phyloP scores from a whole-genome alignment of 179 eudicot genomes.

The Spergularia azorica region DNA sequence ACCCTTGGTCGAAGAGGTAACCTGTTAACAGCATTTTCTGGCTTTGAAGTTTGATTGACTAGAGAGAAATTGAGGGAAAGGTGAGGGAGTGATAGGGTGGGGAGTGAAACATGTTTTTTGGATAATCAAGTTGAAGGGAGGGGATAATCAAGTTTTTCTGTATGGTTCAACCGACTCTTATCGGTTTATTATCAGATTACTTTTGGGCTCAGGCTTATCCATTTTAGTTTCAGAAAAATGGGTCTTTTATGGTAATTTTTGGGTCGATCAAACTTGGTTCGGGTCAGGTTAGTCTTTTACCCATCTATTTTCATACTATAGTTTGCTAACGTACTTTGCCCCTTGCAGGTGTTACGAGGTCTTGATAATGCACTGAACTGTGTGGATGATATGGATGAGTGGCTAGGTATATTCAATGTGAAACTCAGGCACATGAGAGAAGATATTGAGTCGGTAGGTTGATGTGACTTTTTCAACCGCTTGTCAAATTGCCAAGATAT shows the following conservation, averaged over 20 bases:
- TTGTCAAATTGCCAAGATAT: background rate
- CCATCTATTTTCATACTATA: slow-evolving; percentile 4
- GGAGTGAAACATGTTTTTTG: background rate
- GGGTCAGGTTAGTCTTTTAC: background rate
- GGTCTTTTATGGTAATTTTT: background rate
- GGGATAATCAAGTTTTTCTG: too few relatives aligned
- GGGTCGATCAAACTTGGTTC: background rate
- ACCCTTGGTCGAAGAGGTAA: slow-evolving; percentile 81
- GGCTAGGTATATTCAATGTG: slow-evolving; percentile 92
- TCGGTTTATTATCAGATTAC: too few relatives aligned
- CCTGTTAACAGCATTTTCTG: slow-evolving; percentile 2
- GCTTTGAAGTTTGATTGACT: background rate
- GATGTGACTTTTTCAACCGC: background rate
- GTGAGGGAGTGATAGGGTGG: too few relatives aligned
- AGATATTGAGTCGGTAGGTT: slow-evolving; percentile 92
- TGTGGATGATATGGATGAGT: slow-evolving; percentile 99
- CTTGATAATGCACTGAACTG: slow-evolving; percentile 66
- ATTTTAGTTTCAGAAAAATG: too few relatives aligned
- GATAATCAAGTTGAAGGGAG: too few relatives aligned
- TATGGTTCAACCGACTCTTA: too few relatives aligned
- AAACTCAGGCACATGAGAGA: slow-evolving; percentile 99
- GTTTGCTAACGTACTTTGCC: slow-evolving; percentile 13
- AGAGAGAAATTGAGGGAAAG: too few relatives aligned
- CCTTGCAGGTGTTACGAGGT: slow-evolving; percentile 75
- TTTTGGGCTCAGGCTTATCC: too few relatives aligned